These are phyloP conservation scores for Canavalia ensiformis DNA, from an alignment of 306 rosid species.

Conservation along the genomic window DNA sequence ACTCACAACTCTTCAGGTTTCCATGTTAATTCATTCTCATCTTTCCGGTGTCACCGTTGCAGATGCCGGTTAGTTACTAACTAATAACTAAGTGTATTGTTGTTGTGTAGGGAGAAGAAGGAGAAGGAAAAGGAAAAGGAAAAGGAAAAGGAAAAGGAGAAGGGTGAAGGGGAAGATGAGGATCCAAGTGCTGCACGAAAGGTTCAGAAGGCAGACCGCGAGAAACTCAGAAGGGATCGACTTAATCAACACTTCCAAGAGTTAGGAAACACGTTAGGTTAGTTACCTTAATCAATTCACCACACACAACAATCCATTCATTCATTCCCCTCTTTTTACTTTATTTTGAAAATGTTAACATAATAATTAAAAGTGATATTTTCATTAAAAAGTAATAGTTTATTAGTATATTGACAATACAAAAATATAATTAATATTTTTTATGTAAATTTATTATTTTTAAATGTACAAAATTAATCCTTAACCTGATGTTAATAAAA, in stretches of 20 bases:
- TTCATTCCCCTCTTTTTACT: not conserved
- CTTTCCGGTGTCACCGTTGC: no score
- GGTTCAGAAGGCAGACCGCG: slow-evolving; percentile 93
- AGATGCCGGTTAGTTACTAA: no score
- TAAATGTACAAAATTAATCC: no score
- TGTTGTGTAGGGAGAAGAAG: slow-evolving; percentile 53
- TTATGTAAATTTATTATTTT: no score
- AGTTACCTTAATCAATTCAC: slow-evolving; percentile 26
- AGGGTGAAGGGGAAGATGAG: slow-evolving; percentile 59
- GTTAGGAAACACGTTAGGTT: slow-evolving; percentile 77
- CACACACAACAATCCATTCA: not conserved
- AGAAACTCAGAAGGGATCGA: slow-evolving; percentile 88
- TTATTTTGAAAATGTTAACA: not conserved
- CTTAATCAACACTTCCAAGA: slow-evolving; percentile 82
- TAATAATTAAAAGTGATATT: no score
- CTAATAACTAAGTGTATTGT: not conserved
- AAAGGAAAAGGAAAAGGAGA: slow-evolving; percentile 22
- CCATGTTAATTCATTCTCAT: no score
- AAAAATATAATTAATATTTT: no score
- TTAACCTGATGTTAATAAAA: no score
- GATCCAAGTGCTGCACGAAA: slow-evolving; percentile 75
- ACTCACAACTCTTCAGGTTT: not conserved
- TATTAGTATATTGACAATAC: no score
- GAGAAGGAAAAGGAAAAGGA: not conserved
- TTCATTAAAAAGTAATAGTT: no score